Base-by-base conservation (phyloP, 768 basidiomycete species). In the Rhodotorula babjevae region DNA sequence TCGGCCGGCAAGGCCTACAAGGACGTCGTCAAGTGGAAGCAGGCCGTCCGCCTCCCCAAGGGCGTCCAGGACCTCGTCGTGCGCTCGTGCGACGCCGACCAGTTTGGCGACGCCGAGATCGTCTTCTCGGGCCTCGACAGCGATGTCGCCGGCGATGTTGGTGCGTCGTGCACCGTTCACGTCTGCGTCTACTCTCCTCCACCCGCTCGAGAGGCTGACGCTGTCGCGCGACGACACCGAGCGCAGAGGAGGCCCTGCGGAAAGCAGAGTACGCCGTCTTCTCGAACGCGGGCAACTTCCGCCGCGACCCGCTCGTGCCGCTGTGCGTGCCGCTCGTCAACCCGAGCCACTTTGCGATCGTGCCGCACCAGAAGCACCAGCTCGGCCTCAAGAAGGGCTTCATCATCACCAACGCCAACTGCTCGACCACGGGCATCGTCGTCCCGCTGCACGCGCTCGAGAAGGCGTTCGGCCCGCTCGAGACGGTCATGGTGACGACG, bases 351-450 rank as follows among this genome's bases (percentile, higher is more conserved):
- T 83, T 97, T 42, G 83, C 87, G 75, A 90, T 98, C 76, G 84
- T 99, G 78, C 84, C 86, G 0, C 90, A 93, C 78, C 96, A 99
- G 81, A 91, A 84, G 63, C 56, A 52, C 42, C 27, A 56, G 14
- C 76, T 82, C 84, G 4, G 90, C 87, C 69, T 76, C 29, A 87
- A 87, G 86, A 85, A 78, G 67, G 96, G 96, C 7, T 98, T 92
- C 84, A 94, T 99, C 81, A 89, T 99, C 73, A 94, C 93, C 69
- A 99, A 99, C 81, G 96, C 96, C 76, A 99, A 98, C 83, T 98
- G 96, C 83, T 90, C 92, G 33, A 97, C 96, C 8, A 99, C 96
- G 1, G 94, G 90, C 56, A 85, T 89, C 79, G 92, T 92, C 70
- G 87, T 96, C 70, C 92, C 93, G n/a, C 87, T 97, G 76, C 86